Evolutionary conservation across 2,329 filamentous ascomycete genomes (phyloP).

Genomic region (Talaromyces sp.): DNA sequence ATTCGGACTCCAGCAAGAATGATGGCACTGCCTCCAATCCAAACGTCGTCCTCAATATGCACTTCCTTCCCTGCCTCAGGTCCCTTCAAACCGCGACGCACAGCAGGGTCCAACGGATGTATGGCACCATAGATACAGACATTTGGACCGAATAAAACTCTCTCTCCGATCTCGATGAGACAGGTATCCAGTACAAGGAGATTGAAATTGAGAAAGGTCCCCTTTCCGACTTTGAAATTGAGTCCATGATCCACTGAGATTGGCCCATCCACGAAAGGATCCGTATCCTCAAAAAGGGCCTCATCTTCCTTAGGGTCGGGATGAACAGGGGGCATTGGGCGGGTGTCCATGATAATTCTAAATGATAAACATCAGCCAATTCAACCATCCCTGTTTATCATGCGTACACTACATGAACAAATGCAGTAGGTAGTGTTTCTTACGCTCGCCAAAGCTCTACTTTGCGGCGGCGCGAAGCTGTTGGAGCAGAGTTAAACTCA

Average conservation of each 20-base stretch:
- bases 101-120: slow-evolving; percentile 55
- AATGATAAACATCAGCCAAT: no score
- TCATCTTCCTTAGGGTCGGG: slow-evolving; percentile 25
- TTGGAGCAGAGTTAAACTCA: slow-evolving; percentile 28
- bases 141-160: slow-evolving; percentile 57
- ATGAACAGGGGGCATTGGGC: slow-evolving; percentile 25
- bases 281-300: slow-evolving; percentile 31
- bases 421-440: no score
- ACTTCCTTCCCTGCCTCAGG: slow-evolving; percentile 55
- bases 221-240: slow-evolving; percentile 63
- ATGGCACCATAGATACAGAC: slow-evolving; percentile 57
- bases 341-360: slow-evolving; percentile 30
- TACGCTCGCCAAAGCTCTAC: slow-evolving; percentile 32
- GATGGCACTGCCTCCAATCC: slow-evolving; percentile 53
- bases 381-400: no score
- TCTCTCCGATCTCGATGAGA: slow-evolving; percentile 55
- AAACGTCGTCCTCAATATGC: slow-evolving; percentile 51
- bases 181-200: slow-evolving; percentile 57
- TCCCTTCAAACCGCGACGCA: slow-evolving; percentile 44
- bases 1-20: slow-evolving; percentile 49
- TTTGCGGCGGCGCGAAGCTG: slow-evolving; percentile 24
- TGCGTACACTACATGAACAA: no score
- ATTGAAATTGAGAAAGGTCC: slow-evolving; percentile 56
- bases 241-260: slow-evolving; percentile 67
- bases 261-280: slow-evolving; percentile 63